Conservation (phyloP, 176 grass and related monocot genomes). For the Musa troglodytarum region DNA sequence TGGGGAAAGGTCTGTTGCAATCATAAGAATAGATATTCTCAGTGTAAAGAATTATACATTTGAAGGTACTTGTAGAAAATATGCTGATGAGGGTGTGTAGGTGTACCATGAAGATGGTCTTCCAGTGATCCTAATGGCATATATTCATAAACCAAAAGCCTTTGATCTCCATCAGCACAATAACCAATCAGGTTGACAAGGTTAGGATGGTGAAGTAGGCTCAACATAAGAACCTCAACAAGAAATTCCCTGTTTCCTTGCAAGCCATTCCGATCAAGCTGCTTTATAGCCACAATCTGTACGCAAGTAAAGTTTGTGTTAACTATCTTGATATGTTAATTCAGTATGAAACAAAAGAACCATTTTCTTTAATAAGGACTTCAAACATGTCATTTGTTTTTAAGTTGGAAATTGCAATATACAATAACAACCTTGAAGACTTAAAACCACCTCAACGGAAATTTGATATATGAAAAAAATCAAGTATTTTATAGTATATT, state of each 20-base stretch:
- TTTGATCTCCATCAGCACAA: constrained; percentile 54
- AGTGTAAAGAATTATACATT: background rate
- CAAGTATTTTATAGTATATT: background rate
- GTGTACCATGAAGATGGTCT: constrained; percentile 47
- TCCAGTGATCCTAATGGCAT: constrained; percentile 56
- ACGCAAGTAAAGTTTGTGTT: constrained; percentile 1
- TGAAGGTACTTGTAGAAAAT: background rate
- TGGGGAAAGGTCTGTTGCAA: constrained; percentile 29
- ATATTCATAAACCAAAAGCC: constrained; percentile 55
- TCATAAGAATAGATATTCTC: background rate
- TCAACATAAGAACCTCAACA: constrained; percentile 51
- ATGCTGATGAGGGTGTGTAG: background rate
- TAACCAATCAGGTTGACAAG: constrained; percentile 54
- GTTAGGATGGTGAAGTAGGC: constrained; percentile 49
- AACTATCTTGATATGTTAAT: background rate
- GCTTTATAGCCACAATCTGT: constrained; percentile 56
- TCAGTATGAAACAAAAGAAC: background rate
- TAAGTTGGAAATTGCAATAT: background rate
- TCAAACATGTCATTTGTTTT: background rate
- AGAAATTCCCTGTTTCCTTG: constrained; percentile 58
- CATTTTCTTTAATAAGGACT: background rate
- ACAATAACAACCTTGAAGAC: no score
- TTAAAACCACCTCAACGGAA: background rate
- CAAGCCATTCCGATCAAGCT: constrained; percentile 51
- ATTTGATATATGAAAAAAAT: background rate